Conservation (phyloP, 2,329 filamentous ascomycete genomes). For the Periglandula ipomoeae region DNA sequence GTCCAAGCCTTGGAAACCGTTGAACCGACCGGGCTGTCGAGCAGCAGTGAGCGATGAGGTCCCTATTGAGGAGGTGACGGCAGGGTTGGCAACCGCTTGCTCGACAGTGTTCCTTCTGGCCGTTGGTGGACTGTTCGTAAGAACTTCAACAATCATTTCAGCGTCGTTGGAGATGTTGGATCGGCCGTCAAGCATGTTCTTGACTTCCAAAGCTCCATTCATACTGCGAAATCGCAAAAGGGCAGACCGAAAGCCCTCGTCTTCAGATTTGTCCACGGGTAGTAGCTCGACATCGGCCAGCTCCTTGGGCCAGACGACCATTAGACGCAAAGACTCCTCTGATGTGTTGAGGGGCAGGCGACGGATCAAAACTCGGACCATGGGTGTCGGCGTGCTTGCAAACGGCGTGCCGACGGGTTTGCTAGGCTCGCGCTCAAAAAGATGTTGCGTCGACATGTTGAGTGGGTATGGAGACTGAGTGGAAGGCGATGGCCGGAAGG, state of each 20-base stretch:
- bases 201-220: conserved; percentile 46
- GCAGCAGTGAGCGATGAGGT: conserved; percentile 31
- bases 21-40: conserved; percentile 51
- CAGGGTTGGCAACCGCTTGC: conserved; percentile 12
- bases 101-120: conserved; percentile 19
- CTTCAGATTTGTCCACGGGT: conserved; percentile 37
- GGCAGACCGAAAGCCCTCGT: conserved; percentile 41
- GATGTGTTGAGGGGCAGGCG: conserved; percentile 44
- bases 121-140: conserved; percentile 30
- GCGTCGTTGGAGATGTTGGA: conserved; percentile 40
- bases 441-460: conserved; percentile 21
- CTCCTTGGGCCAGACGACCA: conserved; percentile 52
- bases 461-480: conserved; percentile 25
- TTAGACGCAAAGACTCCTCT: conserved; percentile 43
- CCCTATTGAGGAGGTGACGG: conserved; percentile 30
- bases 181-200: conserved; percentile 48
- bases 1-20: conserved; percentile 53
- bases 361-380: conserved; percentile 40
- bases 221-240: conserved; percentile 43
- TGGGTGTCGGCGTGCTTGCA: conserved; percentile 24
- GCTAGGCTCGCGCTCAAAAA: conserved; percentile 31
- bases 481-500: conserved; percentile 25
- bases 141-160: conserved; percentile 49
- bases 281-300: conserved; percentile 42
- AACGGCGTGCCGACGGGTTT: conserved; percentile 32